Evolutionary conservation across 495 filamentous ascomycete species (phyloP), one percentile per base, ranked within the genome.

Genomic region (Pyrenula aspistea): DNA sequence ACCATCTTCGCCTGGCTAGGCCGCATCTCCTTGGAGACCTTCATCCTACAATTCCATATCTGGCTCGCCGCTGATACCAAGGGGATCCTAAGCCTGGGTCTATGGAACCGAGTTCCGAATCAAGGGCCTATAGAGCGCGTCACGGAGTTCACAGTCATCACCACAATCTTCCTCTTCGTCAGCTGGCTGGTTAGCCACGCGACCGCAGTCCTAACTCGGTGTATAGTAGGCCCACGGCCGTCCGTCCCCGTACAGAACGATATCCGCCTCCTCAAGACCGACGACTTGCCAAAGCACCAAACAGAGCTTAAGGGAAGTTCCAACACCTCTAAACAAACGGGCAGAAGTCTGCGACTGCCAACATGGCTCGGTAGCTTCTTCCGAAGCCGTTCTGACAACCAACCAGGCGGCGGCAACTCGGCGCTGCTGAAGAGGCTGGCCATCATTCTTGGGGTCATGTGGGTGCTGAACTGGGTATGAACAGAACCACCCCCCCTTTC

Each of bases 21-120:
- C 10, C 68, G 69, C 8, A 71, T 69, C 42, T 79, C 79, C 3
- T 68, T 84, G 2, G 83, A 83, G 59, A 78, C 77, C 1, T 85
- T 81, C 58, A 70, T 79, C 15, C 61, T 86, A 23, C 80, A 84
- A 53, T 76, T 75, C 62, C 83, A 86, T 60, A 75, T 84, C 56
- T 84, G 80, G 81, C 70, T 84, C 24, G 81, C 79, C 4, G 79
- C 73, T 20, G 77, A 84, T 58, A 75, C 75, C 12, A 76, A 77
- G 24, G 82, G 76, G 3, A 55, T 77, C 20, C 68, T 84, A n/a
- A 67, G 68, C 15, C 56, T 77, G 31, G 79, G 79, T 19, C 47
- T 63, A 66, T n/a, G 57, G 22, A 52, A 24, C 19, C 50, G 50
- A 4, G 19, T 21, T 8, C 57, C 1, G 56, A 21, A 24, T 51